These are phyloP conservation scores for Cucumis cinereus DNA, from an alignment of 306 rosid species.

Conservation along the genomic window DNA sequence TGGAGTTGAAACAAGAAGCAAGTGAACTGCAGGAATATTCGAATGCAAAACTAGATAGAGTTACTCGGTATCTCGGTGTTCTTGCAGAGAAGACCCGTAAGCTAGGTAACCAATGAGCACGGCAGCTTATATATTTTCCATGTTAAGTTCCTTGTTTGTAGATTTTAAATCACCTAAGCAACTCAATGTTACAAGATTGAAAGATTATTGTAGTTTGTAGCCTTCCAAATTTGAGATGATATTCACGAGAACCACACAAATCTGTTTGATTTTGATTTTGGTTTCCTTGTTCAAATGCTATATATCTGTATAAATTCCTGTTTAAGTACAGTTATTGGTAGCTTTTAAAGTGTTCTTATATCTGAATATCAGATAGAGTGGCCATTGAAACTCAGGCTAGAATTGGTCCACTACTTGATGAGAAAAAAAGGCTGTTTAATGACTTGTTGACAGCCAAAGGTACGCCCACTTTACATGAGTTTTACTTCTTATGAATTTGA, in stretches of 20 bases:
- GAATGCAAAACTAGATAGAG: slow-evolving; percentile 88
- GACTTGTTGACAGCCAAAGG: slow-evolving; percentile 97
- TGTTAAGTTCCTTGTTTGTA: not conserved
- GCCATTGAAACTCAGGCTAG: slow-evolving; percentile 80
- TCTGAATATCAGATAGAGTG: slow-evolving; percentile 54
- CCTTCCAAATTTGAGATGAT: not conserved
- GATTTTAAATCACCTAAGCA: not conserved
- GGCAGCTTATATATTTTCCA: not conserved
- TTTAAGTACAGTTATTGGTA: slow-evolving; percentile 10
- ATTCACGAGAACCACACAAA: not conserved
- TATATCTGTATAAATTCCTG: not conserved
- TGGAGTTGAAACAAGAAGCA: slow-evolving; percentile 81
- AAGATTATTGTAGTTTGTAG: not conserved
- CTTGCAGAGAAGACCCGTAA: slow-evolving; percentile 75
- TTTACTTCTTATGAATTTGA: slow-evolving; percentile 14
- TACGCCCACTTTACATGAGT: slow-evolving; percentile 14
- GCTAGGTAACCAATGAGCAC: slow-evolving; percentile 43
- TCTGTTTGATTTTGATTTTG: not conserved
- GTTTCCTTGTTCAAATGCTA: not conserved
- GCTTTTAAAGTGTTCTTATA: slow-evolving; percentile 13
- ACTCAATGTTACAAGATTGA: not conserved
- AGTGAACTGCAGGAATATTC: slow-evolving; percentile 87
- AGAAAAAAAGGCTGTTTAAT: slow-evolving; percentile 86
- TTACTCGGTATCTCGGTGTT: slow-evolving; percentile 86
- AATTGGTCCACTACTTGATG: slow-evolving; percentile 69